Evolutionary conservation across 306 rosid genomes (phyloP).

Genomic region (Pachyrhizus erosus): DNA sequence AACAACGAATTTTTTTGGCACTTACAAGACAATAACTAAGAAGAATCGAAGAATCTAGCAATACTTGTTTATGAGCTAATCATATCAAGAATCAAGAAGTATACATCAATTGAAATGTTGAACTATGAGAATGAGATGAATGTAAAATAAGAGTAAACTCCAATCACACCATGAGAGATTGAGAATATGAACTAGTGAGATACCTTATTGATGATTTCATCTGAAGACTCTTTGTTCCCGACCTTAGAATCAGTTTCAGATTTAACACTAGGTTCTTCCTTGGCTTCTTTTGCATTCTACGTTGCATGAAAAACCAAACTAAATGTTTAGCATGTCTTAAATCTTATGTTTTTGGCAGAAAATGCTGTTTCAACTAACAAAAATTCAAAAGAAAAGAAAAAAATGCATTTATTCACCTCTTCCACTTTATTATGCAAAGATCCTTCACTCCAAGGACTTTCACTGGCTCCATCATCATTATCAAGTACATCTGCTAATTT

Average conservation of each 20-base stretch:
- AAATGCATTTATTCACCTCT: conserved; percentile 54
- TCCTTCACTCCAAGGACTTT: conserved; percentile 45
- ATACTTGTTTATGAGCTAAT: conserved; percentile 25
- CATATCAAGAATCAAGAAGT: conserved; percentile 3
- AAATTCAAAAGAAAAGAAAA: conserved; percentile 8
- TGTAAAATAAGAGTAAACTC: conserved; percentile 28
- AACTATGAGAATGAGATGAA: conserved; percentile 33
- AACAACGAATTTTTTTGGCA: background rate
- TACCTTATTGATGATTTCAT: conserved; percentile 55
- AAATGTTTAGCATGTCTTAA: conserved; percentile 34
- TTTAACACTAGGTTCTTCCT: conserved; percentile 53
- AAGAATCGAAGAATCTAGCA: background rate
- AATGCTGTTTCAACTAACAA: conserved; percentile 29
- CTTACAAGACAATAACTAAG: conserved; percentile 27
- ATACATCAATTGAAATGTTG: conserved; percentile 20
- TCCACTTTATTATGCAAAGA: conserved; percentile 54
- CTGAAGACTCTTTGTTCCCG: conserved; percentile 58
- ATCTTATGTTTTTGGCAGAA: conserved; percentile 20
- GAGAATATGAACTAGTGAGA: conserved; percentile 14
- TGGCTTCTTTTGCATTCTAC: conserved; percentile 58
- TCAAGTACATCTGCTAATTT: conserved; percentile 53
- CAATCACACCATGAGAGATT: background rate
- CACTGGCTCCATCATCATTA: conserved; percentile 39
- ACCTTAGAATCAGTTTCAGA: conserved; percentile 54
- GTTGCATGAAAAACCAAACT: conserved; percentile 21